Percentiles rank a stretch among this genome's conserved stretches.
phyloP scores from a whole-genome alignment of 352 stramenopile genomes.

The Phytophthora sansomeana region DNA sequence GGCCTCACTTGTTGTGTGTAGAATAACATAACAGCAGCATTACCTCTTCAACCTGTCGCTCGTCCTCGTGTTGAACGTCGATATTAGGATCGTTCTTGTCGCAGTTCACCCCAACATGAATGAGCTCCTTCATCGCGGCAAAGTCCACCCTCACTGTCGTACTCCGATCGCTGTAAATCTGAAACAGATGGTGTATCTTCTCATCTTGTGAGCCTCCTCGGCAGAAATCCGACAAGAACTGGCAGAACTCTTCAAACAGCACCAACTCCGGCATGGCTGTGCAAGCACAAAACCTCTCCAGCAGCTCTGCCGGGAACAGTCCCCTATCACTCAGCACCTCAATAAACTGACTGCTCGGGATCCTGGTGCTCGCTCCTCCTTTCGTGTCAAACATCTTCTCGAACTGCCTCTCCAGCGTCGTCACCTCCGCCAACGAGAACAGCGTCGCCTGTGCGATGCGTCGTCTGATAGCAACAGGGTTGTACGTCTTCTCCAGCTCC shows the following conservation, averaged over 20 bases:
- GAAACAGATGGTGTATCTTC: constrained; percentile 63
- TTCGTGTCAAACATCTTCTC: constrained; percentile 80
- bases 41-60: constrained; percentile 55
- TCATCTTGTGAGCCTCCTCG: constrained; percentile 48
- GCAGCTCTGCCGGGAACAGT: constrained; percentile 52
- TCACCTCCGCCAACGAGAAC: constrained; percentile 79
- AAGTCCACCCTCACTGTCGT: constrained; percentile 45
- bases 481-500: constrained; percentile 81
- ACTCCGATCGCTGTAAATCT: constrained; percentile 55
- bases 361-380: constrained; percentile 70
- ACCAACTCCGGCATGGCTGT: constrained; percentile 58
- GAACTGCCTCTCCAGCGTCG: constrained; percentile 81
- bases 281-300: constrained; percentile 56
- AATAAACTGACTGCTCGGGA: constrained; percentile 67
- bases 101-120: constrained; percentile 41
- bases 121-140: constrained; percentile 54
- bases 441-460: constrained; percentile 76
- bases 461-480: constrained; percentile 81
- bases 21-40: not conserved
- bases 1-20: not conserved
- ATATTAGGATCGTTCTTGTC: constrained; percentile 20
- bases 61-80: constrained; percentile 44
- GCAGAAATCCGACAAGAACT: constrained; percentile 80
- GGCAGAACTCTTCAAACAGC: constrained; percentile 86
- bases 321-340: constrained; percentile 52